Conservation (phyloP, 2,329 filamentous ascomycete species). For the Purpureocillium lavendulum region DNA sequence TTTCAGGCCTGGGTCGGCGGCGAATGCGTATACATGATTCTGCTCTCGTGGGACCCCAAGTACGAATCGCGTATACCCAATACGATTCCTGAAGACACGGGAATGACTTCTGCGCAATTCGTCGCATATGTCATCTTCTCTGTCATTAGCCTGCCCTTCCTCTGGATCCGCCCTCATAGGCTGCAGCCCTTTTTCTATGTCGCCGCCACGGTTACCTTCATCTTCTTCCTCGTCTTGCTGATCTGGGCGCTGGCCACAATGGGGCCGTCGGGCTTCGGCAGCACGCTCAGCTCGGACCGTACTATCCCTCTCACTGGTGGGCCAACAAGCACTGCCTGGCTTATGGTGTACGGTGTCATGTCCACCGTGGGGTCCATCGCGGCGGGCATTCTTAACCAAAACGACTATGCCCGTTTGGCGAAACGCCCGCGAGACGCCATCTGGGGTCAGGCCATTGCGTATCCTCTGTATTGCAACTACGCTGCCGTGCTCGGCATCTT, state of each 20-base stretch:
- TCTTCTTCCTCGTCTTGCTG: conserved; percentile 31
- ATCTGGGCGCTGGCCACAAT: conserved; percentile 36
- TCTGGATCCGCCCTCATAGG: conserved; percentile 34
- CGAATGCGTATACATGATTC: conserved; percentile 34
- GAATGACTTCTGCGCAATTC: conserved; percentile 35
- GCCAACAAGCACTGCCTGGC: conserved; percentile 23
- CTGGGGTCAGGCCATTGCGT: conserved; percentile 24
- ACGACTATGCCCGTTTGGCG: conserved; percentile 28
- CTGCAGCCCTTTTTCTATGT: conserved; percentile 33
- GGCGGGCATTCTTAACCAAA: conserved; percentile 28
- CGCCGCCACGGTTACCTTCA: conserved; percentile 27
- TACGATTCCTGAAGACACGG: conserved; percentile 27
- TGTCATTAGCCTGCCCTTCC: conserved; percentile 31
- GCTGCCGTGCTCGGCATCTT: conserved; percentile 30
- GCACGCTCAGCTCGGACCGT: conserved; percentile 16
- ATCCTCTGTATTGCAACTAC: conserved; percentile 26
- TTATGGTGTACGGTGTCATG: conserved; percentile 27
- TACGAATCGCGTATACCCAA: conserved; percentile 33
- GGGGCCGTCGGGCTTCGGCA: conserved; percentile 29
- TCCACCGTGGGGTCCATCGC: conserved; percentile 28
- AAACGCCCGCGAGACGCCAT: conserved; percentile 21
- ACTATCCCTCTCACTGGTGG: conserved; percentile 17
- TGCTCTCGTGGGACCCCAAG: conserved; percentile 34
- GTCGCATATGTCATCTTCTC: conserved; percentile 35
- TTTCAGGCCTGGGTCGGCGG: conserved; percentile 39